Evolutionary conservation across 2,329 filamentous ascomycete species (phyloP).

Genomic region (Trichoderma gracile): DNA sequence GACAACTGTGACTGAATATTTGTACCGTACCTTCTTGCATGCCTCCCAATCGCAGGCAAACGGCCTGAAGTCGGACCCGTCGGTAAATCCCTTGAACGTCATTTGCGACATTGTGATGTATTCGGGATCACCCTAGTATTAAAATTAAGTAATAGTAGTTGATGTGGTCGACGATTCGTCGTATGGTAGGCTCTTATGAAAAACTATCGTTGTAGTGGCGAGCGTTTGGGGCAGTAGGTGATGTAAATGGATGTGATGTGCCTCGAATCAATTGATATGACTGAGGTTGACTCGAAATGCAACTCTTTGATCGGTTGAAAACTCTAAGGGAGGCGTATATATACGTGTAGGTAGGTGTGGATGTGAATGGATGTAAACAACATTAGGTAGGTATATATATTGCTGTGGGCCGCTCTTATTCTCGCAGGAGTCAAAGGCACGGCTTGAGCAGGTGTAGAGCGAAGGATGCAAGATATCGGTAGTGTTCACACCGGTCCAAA

Average conservation of each 20-base stretch:
- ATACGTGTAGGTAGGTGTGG: neutral
- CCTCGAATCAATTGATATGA: neutral
- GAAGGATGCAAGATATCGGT: neutral
- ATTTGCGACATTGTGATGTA: conserved; percentile 39
- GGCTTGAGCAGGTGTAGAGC: neutral
- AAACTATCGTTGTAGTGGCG: too few species aligned
- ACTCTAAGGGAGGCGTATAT: neutral
- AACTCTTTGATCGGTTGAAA: too few species aligned
- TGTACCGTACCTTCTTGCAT: conserved; percentile 58
- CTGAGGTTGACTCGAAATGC: neutral
- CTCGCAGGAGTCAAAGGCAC: neutral
- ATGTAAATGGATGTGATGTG: neutral
- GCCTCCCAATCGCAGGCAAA: conserved; percentile 65
- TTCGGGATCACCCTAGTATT: neutral
- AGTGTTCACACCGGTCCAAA: neutral
- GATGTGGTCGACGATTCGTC: neutral
- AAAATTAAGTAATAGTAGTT: neutral
- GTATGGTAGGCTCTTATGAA: neutral
- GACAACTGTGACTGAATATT: neutral
- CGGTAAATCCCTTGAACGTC: conserved; percentile 65
- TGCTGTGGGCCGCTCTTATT: neutral
- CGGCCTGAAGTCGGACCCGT: conserved; percentile 62
- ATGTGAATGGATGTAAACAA: neutral
- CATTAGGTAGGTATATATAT: neutral
- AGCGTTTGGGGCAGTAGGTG: too few species aligned